Evolutionary conservation across 495 filamentous ascomycete species (phyloP).

Genomic region (Annulohypoxylon maeteangense): DNA sequence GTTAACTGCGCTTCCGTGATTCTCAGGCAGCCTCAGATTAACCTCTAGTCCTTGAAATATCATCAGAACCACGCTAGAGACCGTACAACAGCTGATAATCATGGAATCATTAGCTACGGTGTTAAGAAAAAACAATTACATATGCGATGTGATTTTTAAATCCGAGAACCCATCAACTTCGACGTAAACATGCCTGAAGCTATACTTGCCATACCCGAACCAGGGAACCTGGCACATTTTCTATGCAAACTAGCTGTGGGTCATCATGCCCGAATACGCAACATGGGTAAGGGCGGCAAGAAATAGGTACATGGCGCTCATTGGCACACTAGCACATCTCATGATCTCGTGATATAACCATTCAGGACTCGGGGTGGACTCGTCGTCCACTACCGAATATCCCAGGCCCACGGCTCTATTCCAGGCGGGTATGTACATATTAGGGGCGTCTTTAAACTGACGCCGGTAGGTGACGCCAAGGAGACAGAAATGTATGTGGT

Average conservation of each 20-base stretch:
- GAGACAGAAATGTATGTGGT: neutral
- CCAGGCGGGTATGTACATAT: constrained; percentile 4
- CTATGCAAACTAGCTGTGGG: neutral
- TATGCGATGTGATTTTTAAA: neutral
- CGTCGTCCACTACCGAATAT: constrained; percentile 24
- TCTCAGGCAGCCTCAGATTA: neutral
- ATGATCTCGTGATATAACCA: constrained; percentile 20
- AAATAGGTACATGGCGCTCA: neutral
- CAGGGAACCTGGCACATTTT: constrained; percentile 16
- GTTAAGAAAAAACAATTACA: neutral
- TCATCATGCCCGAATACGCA: constrained; percentile 4
- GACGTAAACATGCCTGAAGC: neutral
- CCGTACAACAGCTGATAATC: constrained; percentile 8
- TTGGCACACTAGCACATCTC: neutral
- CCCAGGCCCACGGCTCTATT: constrained; percentile 8
- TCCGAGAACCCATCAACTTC: constrained; percentile 2
- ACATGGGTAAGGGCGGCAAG: constrained; percentile 10
- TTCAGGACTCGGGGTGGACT: neutral
- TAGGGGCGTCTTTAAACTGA: neutral
- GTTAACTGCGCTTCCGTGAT: constrained; percentile 6
- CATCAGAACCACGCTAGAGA: constrained; percentile 7
- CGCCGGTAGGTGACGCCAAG: neutral
- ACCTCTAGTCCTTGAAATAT: constrained; percentile 3
- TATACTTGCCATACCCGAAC: neutral
- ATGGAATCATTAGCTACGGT: neutral